phyloP scores from a whole-genome alignment of 192 early-diverging fungal genomes.

The Jimgerdemannia flammicorona region DNA sequence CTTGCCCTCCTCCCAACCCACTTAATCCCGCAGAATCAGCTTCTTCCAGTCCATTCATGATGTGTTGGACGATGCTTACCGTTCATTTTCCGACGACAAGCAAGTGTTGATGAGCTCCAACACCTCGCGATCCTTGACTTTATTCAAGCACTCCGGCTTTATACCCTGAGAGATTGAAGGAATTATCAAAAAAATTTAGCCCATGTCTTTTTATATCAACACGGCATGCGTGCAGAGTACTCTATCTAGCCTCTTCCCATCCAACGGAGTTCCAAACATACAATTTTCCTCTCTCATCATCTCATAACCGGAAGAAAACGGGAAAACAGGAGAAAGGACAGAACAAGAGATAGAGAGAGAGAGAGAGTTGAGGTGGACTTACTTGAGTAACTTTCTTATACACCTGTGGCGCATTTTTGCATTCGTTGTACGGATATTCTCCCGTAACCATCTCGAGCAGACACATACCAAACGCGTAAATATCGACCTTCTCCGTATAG shows the following conservation, averaged over 20 bases:
- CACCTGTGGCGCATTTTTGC: constrained; percentile 81
- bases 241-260: not conserved
- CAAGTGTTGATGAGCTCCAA: constrained; percentile 66
- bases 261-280: no score
- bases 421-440: constrained; percentile 86
- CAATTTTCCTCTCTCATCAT: no score
- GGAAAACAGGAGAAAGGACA: not conserved
- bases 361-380: constrained; percentile 9
- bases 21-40: no score
- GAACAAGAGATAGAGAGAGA: not conserved
- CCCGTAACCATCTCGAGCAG: constrained; percentile 69
- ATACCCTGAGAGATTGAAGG: constrained; percentile 40
- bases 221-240: no score
- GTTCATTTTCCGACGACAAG: constrained; percentile 53
- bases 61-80: constrained; percentile 4
- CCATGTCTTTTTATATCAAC: no score
- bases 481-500: constrained; percentile 85
- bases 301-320: not conserved
- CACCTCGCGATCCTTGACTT: constrained; percentile 63
- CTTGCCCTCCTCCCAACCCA: no score
- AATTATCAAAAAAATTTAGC: not conserved
- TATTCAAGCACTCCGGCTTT: constrained; percentile 63
- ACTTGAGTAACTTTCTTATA: constrained; percentile 73
- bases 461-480: constrained; percentile 91
- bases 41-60: no score